These are phyloP conservation scores for Kazachstania psychrophila DNA, from an alignment of 805 yeast genomes.

Conservation along the genomic window DNA sequence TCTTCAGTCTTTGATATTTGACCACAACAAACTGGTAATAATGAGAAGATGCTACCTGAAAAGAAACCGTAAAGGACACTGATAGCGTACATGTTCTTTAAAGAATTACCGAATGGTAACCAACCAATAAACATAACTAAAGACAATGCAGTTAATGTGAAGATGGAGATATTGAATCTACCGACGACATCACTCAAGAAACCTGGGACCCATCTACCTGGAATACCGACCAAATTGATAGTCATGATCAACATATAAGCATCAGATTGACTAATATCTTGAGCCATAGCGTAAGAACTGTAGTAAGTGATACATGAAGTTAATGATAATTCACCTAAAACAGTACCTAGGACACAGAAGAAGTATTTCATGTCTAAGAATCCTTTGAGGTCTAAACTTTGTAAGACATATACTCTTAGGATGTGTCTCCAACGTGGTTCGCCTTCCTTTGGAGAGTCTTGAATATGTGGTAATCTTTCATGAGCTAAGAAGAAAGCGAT, in stretches of 20 bases:
- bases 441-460: conserved; percentile 13
- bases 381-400: conserved; percentile 30
- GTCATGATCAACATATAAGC: conserved; percentile 40
- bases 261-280: conserved; percentile 34
- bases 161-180: conserved; percentile 42
- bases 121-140: conserved; percentile 31
- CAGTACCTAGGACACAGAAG: conserved; percentile 36
- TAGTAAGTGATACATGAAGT: conserved; percentile 39
- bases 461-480: conserved; percentile 40
- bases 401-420: conserved; percentile 24
- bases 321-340: conserved; percentile 39
- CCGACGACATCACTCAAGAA: conserved; percentile 40
- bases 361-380: conserved; percentile 38
- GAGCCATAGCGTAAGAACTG: conserved; percentile 41
- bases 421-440: conserved; percentile 17
- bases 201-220: conserved; percentile 40
- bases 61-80: conserved; percentile 43
- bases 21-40: conserved; percentile 51
- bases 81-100: conserved; percentile 35
- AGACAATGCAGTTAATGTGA: conserved; percentile 26
- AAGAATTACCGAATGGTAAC: conserved; percentile 31
- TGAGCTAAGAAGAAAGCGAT: conserved; percentile 30
- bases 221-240: conserved; percentile 34
- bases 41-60: conserved; percentile 45
- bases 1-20: conserved; percentile 45